Evolutionary conservation across 768 basidiomycete genomes (phyloP).

Genomic region (Termitomyces sp.): DNA sequence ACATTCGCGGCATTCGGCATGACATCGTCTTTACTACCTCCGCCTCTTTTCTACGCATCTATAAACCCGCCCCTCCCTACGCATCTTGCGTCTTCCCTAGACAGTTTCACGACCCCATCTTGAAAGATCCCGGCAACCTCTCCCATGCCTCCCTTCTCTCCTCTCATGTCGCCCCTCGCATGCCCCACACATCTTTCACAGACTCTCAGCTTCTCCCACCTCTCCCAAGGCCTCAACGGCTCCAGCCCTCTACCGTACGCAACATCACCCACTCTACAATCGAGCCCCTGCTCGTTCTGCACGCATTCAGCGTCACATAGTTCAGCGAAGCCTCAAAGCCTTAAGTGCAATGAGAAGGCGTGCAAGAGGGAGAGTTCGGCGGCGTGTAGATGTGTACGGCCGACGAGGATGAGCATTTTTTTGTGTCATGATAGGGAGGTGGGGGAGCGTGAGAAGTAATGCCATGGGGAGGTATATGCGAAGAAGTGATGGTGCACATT

Average conservation of each 20-base stretch:
- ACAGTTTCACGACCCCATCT: conserved; percentile 34
- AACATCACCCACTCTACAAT: conserved; percentile 42
- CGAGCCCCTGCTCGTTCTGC: conserved; percentile 32
- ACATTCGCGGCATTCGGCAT: no score
- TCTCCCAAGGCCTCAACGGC: conserved; percentile 29
- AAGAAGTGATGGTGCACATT: no score
- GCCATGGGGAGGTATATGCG: conserved; percentile 33
- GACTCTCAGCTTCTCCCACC: conserved; percentile 32
- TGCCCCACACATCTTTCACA: conserved; percentile 30
- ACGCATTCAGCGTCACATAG: conserved; percentile 26
- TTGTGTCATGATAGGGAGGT: conserved; percentile 40
- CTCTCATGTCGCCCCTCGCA: conserved; percentile 27
- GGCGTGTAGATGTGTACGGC: conserved; percentile 36
- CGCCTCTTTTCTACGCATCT: no score
- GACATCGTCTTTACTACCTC: no score
- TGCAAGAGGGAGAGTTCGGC: conserved; percentile 40
- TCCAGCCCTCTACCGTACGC: conserved; percentile 29
- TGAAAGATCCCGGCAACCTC: conserved; percentile 34
- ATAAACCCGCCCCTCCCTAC: no score
- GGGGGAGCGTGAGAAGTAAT: conserved; percentile 32
- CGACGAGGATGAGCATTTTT: conserved; percentile 35
- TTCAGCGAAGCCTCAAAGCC: conserved; percentile 29
- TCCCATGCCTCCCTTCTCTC: conserved; percentile 38
- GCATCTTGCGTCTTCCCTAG: conserved; percentile 24
- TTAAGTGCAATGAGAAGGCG: conserved; percentile 37